Evolutionary conservation across 2,329 filamentous ascomycete species (phyloP).

Genomic region (Domatiomyces globalis): DNA sequence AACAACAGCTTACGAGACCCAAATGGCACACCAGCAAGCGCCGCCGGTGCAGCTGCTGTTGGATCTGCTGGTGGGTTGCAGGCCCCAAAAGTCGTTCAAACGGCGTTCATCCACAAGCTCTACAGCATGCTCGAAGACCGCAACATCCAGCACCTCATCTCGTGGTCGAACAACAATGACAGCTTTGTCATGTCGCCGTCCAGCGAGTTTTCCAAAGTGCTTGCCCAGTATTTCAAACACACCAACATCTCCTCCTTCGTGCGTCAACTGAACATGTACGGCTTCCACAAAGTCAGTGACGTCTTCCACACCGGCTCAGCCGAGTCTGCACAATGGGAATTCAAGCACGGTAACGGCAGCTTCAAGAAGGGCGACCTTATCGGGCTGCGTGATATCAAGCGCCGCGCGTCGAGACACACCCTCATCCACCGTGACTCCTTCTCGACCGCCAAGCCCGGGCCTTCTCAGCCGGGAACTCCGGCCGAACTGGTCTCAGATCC

Average conservation of each 20-base stretch:
- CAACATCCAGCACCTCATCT: slow-evolving; percentile 86
- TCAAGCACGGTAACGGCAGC: slow-evolving; percentile 93
- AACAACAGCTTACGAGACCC: slow-evolving; percentile 18
- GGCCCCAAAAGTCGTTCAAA: slow-evolving; percentile 95
- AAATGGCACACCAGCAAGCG: slow-evolving; percentile 6
- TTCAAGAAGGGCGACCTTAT: slow-evolving; percentile 92
- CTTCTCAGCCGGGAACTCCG: slow-evolving; percentile 70
- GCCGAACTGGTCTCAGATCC: slow-evolving; percentile 70
- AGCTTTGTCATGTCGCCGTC: slow-evolving; percentile 99
- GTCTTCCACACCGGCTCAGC: slow-evolving; percentile 92
- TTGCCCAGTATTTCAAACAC: slow-evolving; percentile 98
- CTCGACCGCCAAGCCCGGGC: slow-evolving; percentile 57
- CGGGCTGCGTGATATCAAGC: slow-evolving; percentile 86
- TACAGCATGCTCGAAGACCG: slow-evolving; percentile 98
- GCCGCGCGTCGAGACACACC: slow-evolving; percentile 80
- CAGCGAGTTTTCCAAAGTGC: slow-evolving; percentile 91
- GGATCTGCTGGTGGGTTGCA: slow-evolving; percentile 47
- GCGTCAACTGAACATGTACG: slow-evolving; percentile 96
- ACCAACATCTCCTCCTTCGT: slow-evolving; percentile 99
- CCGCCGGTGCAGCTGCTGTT: slow-evolving; percentile 7
- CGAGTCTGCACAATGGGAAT: slow-evolving; percentile 92
- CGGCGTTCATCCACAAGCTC: slow-evolving; percentile 96
- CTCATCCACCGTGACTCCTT: slow-evolving; percentile 87
- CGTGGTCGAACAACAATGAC: slow-evolving; percentile 84
- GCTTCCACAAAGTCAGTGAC: slow-evolving; percentile 98